These are phyloP conservation scores for Nepenthes mirabilis DNA, from an alignment of 148 eudicot species.

Conservation along the genomic window DNA sequence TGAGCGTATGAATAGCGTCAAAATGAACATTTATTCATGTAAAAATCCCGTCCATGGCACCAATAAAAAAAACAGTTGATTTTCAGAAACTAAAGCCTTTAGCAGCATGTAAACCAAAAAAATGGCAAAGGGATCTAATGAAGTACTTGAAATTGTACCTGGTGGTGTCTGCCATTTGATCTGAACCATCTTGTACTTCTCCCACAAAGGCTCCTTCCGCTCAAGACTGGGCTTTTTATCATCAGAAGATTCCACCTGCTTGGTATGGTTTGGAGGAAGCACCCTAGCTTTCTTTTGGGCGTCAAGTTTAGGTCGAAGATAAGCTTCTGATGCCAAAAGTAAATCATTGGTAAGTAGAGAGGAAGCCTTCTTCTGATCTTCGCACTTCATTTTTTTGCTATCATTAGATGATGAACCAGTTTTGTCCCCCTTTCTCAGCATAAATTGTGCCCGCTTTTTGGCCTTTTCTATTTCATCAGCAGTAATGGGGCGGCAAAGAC, in stretches of 20 bases:
- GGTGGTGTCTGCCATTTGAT: slow-evolving; percentile 75
- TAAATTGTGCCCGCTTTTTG: slow-evolving; percentile 74
- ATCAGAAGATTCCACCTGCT: slow-evolving; percentile 22
- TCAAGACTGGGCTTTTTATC: slow-evolving; percentile 24
- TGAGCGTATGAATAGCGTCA: no score
- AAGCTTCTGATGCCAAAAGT: slow-evolving; percentile 37
- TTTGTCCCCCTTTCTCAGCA: slow-evolving; percentile 56
- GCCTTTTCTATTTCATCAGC: slow-evolving; percentile 98
- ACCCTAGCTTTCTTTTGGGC: slow-evolving; percentile 41
- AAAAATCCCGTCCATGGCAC: no score
- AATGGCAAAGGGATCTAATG: slow-evolving; percentile 12
- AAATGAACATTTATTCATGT: no score
- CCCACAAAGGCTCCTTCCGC: slow-evolving; percentile 35
- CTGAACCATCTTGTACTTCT: slow-evolving; percentile 41
- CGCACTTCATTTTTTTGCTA: slow-evolving; percentile 29
- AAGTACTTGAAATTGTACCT: slow-evolving; percentile 48
- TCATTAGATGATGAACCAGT: slow-evolving; percentile 13
- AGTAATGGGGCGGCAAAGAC: slow-evolving; percentile 78
- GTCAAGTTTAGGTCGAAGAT: slow-evolving; percentile 41
- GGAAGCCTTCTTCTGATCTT: slow-evolving; percentile 26
- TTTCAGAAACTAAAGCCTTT: background rate
- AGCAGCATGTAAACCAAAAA: slow-evolving; percentile 17
- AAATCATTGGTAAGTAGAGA: slow-evolving; percentile 30
- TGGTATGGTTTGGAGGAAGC: slow-evolving; percentile 21
- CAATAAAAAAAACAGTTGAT: background rate